Conservation (phyloP, 306 rosid genomes). For the Adenanthera pavonina region DNA sequence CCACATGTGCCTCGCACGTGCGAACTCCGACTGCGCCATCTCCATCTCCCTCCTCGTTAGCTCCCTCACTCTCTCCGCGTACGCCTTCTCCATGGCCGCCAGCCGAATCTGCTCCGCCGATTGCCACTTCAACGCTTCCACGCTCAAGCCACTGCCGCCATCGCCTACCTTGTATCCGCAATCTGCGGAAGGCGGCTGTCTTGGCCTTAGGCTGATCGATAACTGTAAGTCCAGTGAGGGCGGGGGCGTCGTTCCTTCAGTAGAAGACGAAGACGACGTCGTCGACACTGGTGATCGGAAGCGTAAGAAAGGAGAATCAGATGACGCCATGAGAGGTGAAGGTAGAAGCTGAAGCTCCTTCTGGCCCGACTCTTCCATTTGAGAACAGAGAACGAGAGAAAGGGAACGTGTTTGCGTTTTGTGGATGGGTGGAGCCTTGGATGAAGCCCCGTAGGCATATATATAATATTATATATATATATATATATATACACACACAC, state of each 20-base stretch:
- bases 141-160: conserved; percentile 19
- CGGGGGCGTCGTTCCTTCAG: conserved; percentile 31
- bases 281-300: conserved; percentile 54
- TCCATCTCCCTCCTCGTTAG: conserved; percentile 90
- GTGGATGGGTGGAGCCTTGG: background rate
- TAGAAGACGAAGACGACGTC: background rate
- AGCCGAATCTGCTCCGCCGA: conserved; percentile 89
- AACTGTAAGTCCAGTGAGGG: conserved; percentile 78
- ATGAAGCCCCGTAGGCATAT: conserved; percentile 44
- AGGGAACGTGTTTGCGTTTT: background rate
- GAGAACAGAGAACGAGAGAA: background rate
- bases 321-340: conserved; percentile 34
- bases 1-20: conserved; percentile 90
- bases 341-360: conserved; percentile 88
- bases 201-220: conserved; percentile 73
- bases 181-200: conserved; percentile 19
- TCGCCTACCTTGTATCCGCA: conserved; percentile 8
- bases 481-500: no score
- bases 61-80: conserved; percentile 89
- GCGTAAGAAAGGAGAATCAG: conserved; percentile 49
- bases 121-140: conserved; percentile 83
- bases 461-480: no score
- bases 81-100: conserved; percentile 91
- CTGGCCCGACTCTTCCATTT: conserved; percentile 74
- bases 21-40: conserved; percentile 87